These are phyloP conservation scores for Aspergillus kassunensis DNA, from an alignment of 495 filamentous ascomycete genomes.

Conservation along the genomic window DNA sequence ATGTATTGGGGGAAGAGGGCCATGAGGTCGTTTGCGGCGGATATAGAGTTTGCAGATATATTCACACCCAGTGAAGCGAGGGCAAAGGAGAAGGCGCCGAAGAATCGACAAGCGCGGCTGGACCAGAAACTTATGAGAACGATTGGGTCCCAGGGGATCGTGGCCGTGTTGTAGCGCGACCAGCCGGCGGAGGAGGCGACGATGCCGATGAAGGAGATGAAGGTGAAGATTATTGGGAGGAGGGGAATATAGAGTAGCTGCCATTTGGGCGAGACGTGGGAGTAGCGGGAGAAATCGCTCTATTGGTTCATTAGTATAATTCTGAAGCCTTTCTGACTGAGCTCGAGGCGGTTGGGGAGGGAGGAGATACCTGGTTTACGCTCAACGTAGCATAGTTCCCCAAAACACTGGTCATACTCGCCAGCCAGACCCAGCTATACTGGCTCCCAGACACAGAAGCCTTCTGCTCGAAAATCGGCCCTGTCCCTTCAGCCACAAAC, in stretches of 20 bases:
- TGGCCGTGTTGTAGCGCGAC: slow-evolving; percentile 31
- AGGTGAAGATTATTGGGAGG: slow-evolving; percentile 47
- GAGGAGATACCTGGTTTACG: slow-evolving; percentile 31
- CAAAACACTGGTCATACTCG: slow-evolving; percentile 42
- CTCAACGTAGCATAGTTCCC: slow-evolving; percentile 43
- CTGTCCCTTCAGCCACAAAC: slow-evolving; percentile 36
- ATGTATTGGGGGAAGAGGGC: slow-evolving; percentile 55
- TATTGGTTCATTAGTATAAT: slow-evolving; percentile 8
- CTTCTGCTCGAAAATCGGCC: slow-evolving; percentile 30
- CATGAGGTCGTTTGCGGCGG: slow-evolving; percentile 61
- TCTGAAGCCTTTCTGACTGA: background rate
- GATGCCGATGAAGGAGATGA: slow-evolving; percentile 48
- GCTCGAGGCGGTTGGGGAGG: background rate
- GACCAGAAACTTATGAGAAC: slow-evolving; percentile 43
- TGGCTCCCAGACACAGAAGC: slow-evolving; percentile 30
- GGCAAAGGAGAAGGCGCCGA: slow-evolving; percentile 45
- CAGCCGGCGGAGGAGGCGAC: slow-evolving; percentile 43
- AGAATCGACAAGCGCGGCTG: slow-evolving; percentile 50
- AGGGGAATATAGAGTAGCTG: slow-evolving; percentile 46
- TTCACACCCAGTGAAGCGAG: slow-evolving; percentile 50
- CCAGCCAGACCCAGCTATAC: slow-evolving; percentile 44
- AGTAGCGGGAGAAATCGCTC: slow-evolving; percentile 49
- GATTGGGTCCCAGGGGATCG: slow-evolving; percentile 44
- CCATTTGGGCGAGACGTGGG: slow-evolving; percentile 39
- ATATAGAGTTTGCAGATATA: slow-evolving; percentile 63